Evolutionary conservation across 345 rosid species (phyloP).

Genomic region (Linum tenue): DNA sequence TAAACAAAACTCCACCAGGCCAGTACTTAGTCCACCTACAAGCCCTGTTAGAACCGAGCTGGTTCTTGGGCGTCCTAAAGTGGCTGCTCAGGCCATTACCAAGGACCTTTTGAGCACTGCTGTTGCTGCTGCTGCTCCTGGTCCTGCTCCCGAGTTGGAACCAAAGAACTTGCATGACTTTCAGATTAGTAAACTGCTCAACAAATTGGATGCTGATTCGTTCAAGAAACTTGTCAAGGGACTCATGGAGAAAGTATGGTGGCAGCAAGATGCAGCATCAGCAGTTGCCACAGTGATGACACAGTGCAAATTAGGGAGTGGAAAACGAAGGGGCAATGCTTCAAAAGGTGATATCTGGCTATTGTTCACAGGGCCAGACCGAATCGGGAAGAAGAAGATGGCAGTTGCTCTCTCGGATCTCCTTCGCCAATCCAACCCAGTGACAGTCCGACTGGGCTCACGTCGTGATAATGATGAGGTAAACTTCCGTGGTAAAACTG

Average conservation of each 20-base stretch:
- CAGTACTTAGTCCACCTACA: constrained; percentile 32
- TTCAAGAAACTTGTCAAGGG: constrained; percentile 78
- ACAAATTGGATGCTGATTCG: constrained; percentile 46
- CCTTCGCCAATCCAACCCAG: constrained; percentile 42
- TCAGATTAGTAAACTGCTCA: constrained; percentile 30
- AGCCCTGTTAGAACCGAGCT: constrained; percentile 88
- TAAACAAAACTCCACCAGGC: constrained; percentile 23
- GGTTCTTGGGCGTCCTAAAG: constrained; percentile 59
- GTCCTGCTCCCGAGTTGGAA: constrained; percentile 44
- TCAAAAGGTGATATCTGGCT: constrained; percentile 77
- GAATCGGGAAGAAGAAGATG: constrained; percentile 82
- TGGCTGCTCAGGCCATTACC: constrained; percentile 18
- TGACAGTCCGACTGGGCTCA: constrained; percentile 53
- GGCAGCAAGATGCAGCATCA: constrained; percentile 93
- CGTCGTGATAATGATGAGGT: constrained; percentile 28
- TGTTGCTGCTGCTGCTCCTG: constrained; percentile 30
- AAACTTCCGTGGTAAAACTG: constrained; percentile 74
- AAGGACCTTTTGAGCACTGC: constrained; percentile 65
- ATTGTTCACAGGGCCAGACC: constrained; percentile 78
- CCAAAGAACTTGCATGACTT: constrained; percentile 31
- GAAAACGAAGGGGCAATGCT: constrained; percentile 44
- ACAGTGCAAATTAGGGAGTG: constrained; percentile 57
- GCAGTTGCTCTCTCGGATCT: constrained; percentile 65
- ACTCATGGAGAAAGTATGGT: constrained; percentile 66
- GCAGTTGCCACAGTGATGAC: constrained; percentile 64